Evolutionary conservation across 352 stramenopile species (phyloP).

Genomic region (Phytophthora crassamura): DNA sequence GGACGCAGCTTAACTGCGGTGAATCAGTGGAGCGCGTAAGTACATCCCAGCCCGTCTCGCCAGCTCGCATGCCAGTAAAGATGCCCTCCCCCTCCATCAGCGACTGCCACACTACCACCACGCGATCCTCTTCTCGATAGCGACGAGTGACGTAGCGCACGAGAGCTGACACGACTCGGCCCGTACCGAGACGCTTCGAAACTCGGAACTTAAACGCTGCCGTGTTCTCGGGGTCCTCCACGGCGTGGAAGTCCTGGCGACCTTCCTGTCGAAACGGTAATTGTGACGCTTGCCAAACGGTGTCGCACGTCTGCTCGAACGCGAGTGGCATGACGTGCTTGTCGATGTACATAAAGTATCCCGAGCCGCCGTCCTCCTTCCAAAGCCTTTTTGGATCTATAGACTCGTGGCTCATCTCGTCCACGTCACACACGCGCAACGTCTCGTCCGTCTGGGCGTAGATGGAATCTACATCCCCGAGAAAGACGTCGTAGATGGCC

Average conservation of each 20-base stretch:
- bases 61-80: slow-evolving; percentile 1
- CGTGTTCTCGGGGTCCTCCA: neutral
- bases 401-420: too few relatives aligned
- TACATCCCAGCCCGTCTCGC: slow-evolving; percentile 1
- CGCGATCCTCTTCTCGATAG: neutral
- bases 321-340: neutral
- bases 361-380: slow-evolving; percentile 7
- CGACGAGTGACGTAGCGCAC: neutral
- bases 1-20: neutral
- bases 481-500: slow-evolving; percentile 8
- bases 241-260: neutral
- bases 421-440: too few relatives aligned
- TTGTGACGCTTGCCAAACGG: neutral
- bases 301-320: slow-evolving; percentile 5
- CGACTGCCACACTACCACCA: slow-evolving; percentile 5
- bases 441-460: slow-evolving; percentile 23
- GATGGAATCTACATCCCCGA: slow-evolving; percentile 1
- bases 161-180: slow-evolving; percentile 1
- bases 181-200: neutral
- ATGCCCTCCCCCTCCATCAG: slow-evolving; percentile 4
- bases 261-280: neutral
- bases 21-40: neutral
- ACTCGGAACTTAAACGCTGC: slow-evolving; percentile 5
- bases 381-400: too few relatives aligned
- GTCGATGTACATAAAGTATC: neutral